Evolutionary conservation across 805 yeast genomes (phyloP), one percentile per base, ranked within the genome.

Genomic region (Kurtzmaniella fragi): DNA sequence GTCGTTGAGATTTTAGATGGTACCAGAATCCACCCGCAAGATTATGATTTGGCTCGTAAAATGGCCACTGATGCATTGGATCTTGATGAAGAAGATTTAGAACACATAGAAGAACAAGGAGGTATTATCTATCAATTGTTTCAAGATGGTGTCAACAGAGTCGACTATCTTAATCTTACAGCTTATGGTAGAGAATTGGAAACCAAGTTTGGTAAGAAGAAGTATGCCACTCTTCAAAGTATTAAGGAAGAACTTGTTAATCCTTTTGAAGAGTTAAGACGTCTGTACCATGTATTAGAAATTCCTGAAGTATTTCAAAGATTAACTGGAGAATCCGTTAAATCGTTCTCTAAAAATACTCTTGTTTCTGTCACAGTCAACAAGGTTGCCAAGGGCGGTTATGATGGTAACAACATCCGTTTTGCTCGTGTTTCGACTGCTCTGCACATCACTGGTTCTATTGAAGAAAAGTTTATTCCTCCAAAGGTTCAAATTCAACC

Each of bases 31-130:
- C 99, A 93, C 53, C 98, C 98, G 6, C 98, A 93, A 62, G 99
- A 93, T 64, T 93, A 93, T 59, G 95, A 87, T 47, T 72, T 93
- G 49, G 98, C 97, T 3, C 78, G 93, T 37, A 93, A 93, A 59
- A 93, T 93, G 90, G 98, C 97, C 6, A 93, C 96, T 1, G 99
- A 93, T 68, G 98, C 99, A 2, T 73, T 93, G 47, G 99, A 91
- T 57, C 75, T 90, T 47, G 96, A 89, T 52, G 99, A 95, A 53
- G 98, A 91, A 60, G 96, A 89, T 47, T 71, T 86, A 53, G 83
- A 81, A 2, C 90, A 83, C 41, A 60, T 82, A 34, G 90, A 87
- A 54, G 83, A 80, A 44, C 84, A 83, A 43, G 93, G 90, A 35
- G 90, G 90, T 34, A 85, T 88, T 2, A 83, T 87, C 45, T 78